Evolutionary conservation across 495 filamentous ascomycete species (phyloP).

Genomic region (Hypoxylon subgilvum): DNA sequence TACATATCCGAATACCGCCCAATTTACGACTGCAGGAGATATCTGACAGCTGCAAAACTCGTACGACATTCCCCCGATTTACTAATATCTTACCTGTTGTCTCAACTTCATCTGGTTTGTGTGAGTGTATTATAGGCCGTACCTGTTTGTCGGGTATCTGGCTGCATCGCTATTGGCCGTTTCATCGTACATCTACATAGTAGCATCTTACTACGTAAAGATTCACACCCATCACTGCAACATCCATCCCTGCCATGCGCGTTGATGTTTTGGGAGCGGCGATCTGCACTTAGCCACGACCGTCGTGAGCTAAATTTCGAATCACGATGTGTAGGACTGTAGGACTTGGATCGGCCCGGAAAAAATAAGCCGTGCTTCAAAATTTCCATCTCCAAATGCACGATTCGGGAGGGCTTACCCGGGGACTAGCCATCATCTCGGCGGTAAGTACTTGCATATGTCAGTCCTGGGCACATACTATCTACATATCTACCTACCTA

Average conservation of each 20-base stretch:
- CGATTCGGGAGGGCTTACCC: background rate
- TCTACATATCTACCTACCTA: too few relatives aligned
- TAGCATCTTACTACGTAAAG: background rate
- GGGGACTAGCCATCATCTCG: background rate
- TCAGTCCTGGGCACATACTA: too few relatives aligned
- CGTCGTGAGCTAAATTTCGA: background rate
- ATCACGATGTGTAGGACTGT: too few relatives aligned
- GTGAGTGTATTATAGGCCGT: too few relatives aligned
- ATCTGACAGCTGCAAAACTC: conserved; percentile 39
- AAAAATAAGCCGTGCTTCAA: background rate
- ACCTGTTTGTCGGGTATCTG: background rate
- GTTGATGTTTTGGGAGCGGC: conserved; percentile 17
- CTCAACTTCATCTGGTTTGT: background rate
- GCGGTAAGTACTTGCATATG: background rate
- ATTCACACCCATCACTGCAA: too few relatives aligned
- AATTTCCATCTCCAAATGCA: conserved; percentile 2
- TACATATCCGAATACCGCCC: background rate
- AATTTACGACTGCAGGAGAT: conserved; percentile 5
- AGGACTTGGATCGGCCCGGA: conserved; percentile 13
- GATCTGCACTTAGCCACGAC: conserved; percentile 15
- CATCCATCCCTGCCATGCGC: conserved; percentile 14
- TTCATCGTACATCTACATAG: conserved; percentile 1
- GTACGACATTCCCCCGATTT: conserved; percentile 32
- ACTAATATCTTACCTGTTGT: conserved; percentile 30
- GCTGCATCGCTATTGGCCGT: conserved; percentile 7